A percentile compares a stretch with the other conserved stretches of the same genome.
Evolutionary conservation across 768 basidiomycete species (phyloP).

Genomic region (Boletus vermiculosoides): DNA sequence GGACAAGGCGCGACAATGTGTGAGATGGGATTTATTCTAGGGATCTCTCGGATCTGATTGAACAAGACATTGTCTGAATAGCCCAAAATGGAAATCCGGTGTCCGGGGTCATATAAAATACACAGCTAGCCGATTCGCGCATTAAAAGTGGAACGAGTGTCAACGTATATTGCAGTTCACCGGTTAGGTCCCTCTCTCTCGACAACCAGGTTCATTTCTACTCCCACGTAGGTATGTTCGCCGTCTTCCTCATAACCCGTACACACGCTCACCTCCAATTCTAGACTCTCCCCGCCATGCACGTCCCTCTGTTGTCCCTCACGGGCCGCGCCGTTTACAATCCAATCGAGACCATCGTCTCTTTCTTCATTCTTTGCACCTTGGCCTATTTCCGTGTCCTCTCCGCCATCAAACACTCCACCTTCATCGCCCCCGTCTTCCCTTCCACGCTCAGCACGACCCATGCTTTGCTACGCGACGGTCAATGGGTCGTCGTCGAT

Average conservation of each 20-base stretch:
- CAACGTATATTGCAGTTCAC: neutral
- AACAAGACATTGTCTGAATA: neutral
- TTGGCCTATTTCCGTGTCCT: conserved; percentile 95
- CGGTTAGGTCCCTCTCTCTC: neutral
- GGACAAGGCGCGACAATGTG: neutral
- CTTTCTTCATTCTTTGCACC: conserved; percentile 85
- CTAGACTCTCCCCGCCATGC: conserved; percentile 38
- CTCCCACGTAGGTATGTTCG: neutral
- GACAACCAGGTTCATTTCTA: neutral
- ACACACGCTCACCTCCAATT: neutral
- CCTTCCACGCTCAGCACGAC: conserved; percentile 52
- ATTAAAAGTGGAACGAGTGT: conserved; percentile 32
- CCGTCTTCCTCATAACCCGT: neutral
- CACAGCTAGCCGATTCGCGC: conserved; percentile 24
- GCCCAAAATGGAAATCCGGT: conserved; percentile 14
- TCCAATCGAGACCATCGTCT: conserved; percentile 88
- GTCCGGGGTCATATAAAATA: conserved; percentile 20
- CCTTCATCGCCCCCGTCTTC: conserved; percentile 63
- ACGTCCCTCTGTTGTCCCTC: conserved; percentile 63
- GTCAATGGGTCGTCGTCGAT: conserved; percentile 62
- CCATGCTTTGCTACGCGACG: conserved; percentile 50
- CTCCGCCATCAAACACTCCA: conserved; percentile 83
- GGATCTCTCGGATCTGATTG: neutral
- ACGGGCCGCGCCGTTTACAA: conserved; percentile 71
- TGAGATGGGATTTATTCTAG: neutral